phyloP scores from a whole-genome alignment of 1,284 basidiomycete genomes.

The Volvariella volvacea region DNA sequence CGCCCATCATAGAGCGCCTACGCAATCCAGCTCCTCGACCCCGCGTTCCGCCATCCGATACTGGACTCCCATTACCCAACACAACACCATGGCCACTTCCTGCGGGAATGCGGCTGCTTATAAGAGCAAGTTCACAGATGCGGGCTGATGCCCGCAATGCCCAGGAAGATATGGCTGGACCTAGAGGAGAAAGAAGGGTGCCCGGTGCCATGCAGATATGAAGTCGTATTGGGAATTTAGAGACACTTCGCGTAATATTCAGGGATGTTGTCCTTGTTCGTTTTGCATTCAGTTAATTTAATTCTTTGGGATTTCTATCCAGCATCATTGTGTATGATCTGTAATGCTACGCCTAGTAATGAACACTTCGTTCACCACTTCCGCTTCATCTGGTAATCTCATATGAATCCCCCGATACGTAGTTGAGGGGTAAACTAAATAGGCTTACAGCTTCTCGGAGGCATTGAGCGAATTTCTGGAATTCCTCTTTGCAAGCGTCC shows the following conservation, averaged over 20 bases:
- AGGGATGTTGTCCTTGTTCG: constrained; percentile 5
- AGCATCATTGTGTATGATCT: neutral
- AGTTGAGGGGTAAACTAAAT: no score
- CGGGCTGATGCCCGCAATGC: constrained; percentile 20
- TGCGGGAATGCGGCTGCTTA: constrained; percentile 43
- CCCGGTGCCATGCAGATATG: constrained; percentile 25
- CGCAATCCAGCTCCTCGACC: constrained; percentile 41
- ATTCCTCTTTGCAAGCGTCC: constrained; percentile 75
- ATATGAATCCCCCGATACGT: constrained; percentile 3
- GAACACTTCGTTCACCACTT: constrained; percentile 10
- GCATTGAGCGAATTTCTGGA: constrained; percentile 69
- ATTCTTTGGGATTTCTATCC: neutral
- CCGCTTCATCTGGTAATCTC: constrained; percentile 56
- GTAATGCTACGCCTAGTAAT: neutral
- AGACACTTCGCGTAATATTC: no score
- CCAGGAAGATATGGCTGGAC: constrained; percentile 12
- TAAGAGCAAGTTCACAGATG: constrained; percentile 36
- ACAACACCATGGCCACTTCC: constrained; percentile 49
- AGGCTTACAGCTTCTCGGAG: constrained; percentile 62
- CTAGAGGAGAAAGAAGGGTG: constrained; percentile 14
- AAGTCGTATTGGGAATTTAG: constrained; percentile 7
- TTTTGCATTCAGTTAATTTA: constrained; percentile 6
- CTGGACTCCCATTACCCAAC: constrained; percentile 52
- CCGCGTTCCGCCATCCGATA: constrained; percentile 23
- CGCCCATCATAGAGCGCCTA: constrained; percentile 45